Evolutionary conservation across 345 rosid genomes (phyloP).

Genomic region (Lepidium didymum): DNA sequence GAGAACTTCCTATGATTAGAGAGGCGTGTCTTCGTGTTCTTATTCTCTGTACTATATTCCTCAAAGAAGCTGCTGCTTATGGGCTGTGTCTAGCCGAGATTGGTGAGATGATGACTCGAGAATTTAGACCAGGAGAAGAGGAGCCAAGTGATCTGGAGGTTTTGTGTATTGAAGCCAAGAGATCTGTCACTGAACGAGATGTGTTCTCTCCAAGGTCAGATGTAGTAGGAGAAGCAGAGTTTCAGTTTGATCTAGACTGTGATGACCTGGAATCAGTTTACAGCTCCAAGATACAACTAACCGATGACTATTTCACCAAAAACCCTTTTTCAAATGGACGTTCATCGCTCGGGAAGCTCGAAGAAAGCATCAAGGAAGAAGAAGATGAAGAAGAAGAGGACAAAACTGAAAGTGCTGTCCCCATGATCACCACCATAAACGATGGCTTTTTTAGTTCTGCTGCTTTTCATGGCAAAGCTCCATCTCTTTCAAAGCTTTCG

Average conservation of each 20-base stretch:
- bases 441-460: constrained; percentile 17
- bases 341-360: constrained; percentile 58
- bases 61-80: constrained; percentile 72
- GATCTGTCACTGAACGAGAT: constrained; percentile 55
- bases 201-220: constrained; percentile 48
- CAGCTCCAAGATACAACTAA: constrained; percentile 34
- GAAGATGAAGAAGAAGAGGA: constrained; percentile 54
- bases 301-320: constrained; percentile 40
- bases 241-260: constrained; percentile 72
- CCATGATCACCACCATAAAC: constrained; percentile 15
- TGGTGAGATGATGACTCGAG: constrained; percentile 99
- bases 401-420: constrained; percentile 26
- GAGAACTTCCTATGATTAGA: constrained; percentile 89
- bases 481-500: constrained; percentile 61
- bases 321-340: constrained; percentile 45
- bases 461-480: constrained; percentile 29
- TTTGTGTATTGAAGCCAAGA: constrained; percentile 81
- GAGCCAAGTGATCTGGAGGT: constrained; percentile 97
- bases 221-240: constrained; percentile 50
- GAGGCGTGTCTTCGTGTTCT: constrained; percentile 85
- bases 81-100: constrained; percentile 93
- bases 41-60: constrained; percentile 75
- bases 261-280: constrained; percentile 47
- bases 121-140: constrained; percentile 76
- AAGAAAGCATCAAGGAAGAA: constrained; percentile 73